Evolutionary conservation across 495 filamentous ascomycete species (phyloP).

Genomic region (Chaetomidium leptoderma): DNA sequence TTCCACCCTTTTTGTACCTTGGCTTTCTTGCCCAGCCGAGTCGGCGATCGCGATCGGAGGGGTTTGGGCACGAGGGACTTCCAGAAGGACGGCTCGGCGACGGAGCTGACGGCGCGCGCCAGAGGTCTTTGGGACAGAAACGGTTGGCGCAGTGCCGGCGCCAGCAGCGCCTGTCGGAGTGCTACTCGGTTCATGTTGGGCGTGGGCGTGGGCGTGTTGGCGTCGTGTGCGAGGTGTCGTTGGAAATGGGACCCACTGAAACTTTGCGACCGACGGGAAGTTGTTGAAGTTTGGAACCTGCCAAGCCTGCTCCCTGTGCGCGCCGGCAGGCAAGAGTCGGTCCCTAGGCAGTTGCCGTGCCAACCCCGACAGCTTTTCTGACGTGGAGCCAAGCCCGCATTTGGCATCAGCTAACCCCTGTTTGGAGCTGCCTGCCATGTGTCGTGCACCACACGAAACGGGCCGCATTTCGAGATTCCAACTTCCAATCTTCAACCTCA

Average conservation of each 20-base stretch:
- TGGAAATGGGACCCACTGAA: slow-evolving; percentile 11
- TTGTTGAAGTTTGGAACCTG: not conserved
- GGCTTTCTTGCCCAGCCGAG: slow-evolving; percentile 18
- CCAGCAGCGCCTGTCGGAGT: slow-evolving; percentile 6
- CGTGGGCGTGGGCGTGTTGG: too few relatives aligned
- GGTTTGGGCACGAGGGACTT: slow-evolving; percentile 57
- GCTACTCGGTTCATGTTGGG: slow-evolving; percentile 17
- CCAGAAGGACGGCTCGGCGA: slow-evolving; percentile 64
- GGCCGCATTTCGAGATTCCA: slow-evolving; percentile 10
- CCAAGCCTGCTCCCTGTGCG: too few relatives aligned
- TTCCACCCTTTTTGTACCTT: slow-evolving; percentile 71
- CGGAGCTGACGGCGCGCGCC: slow-evolving; percentile 25
- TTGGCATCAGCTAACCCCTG: slow-evolving; percentile 7
- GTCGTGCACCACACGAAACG: not conserved
- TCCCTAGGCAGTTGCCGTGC: slow-evolving; percentile 6
- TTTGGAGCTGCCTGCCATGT: not conserved
- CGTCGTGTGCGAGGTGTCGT: too few relatives aligned
- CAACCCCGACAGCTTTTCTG: slow-evolving; percentile 7
- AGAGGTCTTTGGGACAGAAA: not conserved
- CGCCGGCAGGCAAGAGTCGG: not conserved
- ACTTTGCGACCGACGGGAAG: not conserved
- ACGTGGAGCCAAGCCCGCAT: slow-evolving; percentile 4
- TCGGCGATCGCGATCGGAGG: slow-evolving; percentile 24
- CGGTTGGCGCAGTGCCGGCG: slow-evolving; percentile 8
- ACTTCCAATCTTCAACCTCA: not conserved